Evolutionary conservation across 495 filamentous ascomycete genomes (phyloP), one percentile per base, ranked within the genome.

Genomic region (Glonium stellatum): DNA sequence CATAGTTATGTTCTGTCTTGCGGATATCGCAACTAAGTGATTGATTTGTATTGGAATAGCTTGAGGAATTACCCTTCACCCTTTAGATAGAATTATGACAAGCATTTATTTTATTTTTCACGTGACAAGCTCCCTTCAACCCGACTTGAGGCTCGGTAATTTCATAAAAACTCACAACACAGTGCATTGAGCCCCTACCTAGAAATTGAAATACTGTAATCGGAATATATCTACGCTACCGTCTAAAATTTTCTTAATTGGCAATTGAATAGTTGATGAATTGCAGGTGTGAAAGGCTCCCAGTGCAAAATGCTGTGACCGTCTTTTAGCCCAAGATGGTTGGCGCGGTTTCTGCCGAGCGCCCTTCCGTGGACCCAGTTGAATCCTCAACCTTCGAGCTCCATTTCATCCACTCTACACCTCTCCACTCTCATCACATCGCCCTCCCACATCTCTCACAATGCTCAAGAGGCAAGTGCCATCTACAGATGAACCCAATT

Each of bases 371-470:
- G 39, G 39, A 44, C 39, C 39, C 13, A 13, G 12, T 44, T 18
- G 1, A 44, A 13, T 44, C 39, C 39, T 31, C 27, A 31, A 31
- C 27, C 27, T 11, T 44, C 39, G 39, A 58, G 46, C 27, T 53
- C 39, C 48, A 41, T 34, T 34, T 57, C 52, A 54, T 35, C 27
- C 48, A 23, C 31, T 50, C 53, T 60, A 53, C 57, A 19, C 62
- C 65, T 72, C 73, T 71, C 72, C 73, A 68, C 69, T 70, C 68
- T 57, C 71, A 70, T 67, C 60, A 53, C 59, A 58, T 63, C 60
- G 50, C 67, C 66, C 68, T 71, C 66, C 55, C 47, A 60, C 69
- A 71, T 70, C 67, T 57, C 71, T 51, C 68, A 67, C 23, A 62
- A 72, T 72, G 70, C 67, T 72, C 55, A 72, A 72, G 64, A 71